These are phyloP conservation scores for Mycena alexandri DNA, from an alignment of 768 basidiomycete species.

Conservation along the genomic window DNA sequence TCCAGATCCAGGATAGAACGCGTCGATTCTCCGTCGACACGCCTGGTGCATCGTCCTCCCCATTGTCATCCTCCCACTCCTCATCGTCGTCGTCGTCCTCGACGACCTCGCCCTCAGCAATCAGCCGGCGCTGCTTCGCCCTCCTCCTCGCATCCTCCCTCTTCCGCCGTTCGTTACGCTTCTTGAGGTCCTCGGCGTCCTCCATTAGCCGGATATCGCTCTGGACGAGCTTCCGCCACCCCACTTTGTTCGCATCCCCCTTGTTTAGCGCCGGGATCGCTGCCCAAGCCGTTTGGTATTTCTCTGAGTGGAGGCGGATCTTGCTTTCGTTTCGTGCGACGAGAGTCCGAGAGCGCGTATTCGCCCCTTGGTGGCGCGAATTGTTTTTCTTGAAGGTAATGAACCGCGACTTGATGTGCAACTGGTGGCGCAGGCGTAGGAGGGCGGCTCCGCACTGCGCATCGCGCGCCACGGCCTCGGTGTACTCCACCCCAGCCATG, in stretches of 20 bases:
- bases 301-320: too few species aligned
- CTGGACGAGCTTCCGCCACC: not conserved
- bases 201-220: too few species aligned
- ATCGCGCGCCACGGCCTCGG: conserved; percentile 12
- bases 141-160: not conserved
- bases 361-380: conserved; percentile 12
- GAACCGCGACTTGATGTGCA: conserved; percentile 19
- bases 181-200: too few species aligned
- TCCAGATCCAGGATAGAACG: conserved; percentile 14
- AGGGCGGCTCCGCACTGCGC: conserved; percentile 25
- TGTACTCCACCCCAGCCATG: not conserved
- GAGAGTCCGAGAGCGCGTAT: conserved; percentile 5
- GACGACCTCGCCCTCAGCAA: not conserved
- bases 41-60: too few species aligned
- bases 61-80: not conserved
- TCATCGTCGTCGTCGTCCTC: not conserved
- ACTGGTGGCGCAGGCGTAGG: conserved; percentile 12
- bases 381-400: conserved; percentile 16
- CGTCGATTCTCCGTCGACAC: not conserved
- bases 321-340: too few species aligned
- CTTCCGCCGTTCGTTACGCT: too few species aligned
- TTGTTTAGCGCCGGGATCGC: too few species aligned
- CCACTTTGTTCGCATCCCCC: not conserved
- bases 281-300: too few species aligned
- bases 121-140: not conserved